A percentile compares a stretch with the other conserved stretches of the same genome.
phyloP scores from a whole-genome alignment of 2,329 filamentous ascomycete genomes.

The Plectosphaerella sp. region DNA sequence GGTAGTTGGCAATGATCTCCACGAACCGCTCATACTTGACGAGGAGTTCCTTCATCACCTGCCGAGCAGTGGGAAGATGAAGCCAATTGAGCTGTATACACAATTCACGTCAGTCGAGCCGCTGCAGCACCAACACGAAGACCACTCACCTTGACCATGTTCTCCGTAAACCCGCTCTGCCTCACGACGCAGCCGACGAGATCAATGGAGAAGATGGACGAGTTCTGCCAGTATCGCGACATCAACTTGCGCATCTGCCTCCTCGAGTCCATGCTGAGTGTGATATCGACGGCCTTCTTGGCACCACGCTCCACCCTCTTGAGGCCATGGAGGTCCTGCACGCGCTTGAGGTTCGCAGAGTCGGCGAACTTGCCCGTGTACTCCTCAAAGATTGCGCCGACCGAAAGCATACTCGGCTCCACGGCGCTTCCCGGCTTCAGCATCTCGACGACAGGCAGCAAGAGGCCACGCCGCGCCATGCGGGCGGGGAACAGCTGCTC shows the following conservation, averaged over 20 bases:
- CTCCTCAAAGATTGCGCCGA: slow-evolving; percentile 5
- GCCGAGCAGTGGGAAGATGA: slow-evolving; percentile 55
- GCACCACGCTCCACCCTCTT: background rate
- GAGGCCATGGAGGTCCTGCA: slow-evolving; percentile 4
- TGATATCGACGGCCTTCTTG: slow-evolving; percentile 1
- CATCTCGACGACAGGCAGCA: slow-evolving; percentile 4
- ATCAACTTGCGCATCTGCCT: slow-evolving; percentile 33
- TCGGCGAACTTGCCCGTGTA: slow-evolving; percentile 11
- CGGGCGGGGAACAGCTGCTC: slow-evolving; percentile 10
- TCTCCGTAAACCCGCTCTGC: slow-evolving; percentile 35
- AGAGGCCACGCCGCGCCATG: slow-evolving; percentile 7
- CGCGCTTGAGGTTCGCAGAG: slow-evolving; percentile 3
- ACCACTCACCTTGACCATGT: slow-evolving; percentile 11
- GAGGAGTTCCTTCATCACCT: slow-evolving; percentile 57
- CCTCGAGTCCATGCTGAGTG: slow-evolving; percentile 15
- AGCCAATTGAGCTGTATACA: slow-evolving; percentile 60
- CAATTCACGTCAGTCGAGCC: background rate
- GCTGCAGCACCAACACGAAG: background rate
- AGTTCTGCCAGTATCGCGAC: slow-evolving; percentile 36
- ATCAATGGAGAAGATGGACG: slow-evolving; percentile 29
- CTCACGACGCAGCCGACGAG: slow-evolving; percentile 35
- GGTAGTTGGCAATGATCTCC: slow-evolving; percentile 43
- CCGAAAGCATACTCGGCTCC: slow-evolving; percentile 4
- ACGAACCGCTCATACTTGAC: slow-evolving; percentile 59
- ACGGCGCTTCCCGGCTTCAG: background rate